Conservation (phyloP, 106 monocot genomes). For the Gastrodia elata region DNA sequence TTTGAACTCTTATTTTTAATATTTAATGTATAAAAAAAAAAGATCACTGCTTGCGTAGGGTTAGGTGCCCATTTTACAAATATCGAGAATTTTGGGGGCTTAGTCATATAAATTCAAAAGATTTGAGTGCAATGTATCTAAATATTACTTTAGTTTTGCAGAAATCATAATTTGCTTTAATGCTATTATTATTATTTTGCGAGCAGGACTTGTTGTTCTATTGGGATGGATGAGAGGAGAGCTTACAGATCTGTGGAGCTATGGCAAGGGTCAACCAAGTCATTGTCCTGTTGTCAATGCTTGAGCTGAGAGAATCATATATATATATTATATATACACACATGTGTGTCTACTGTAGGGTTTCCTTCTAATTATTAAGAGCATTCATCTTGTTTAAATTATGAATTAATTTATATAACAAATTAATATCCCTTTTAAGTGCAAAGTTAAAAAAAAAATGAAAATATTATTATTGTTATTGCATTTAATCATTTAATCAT, state of each 20-base stretch:
- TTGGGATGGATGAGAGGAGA: constrained; percentile 84
- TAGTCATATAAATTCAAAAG: too few relatives aligned
- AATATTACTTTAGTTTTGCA: background rate
- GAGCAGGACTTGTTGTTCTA: constrained; percentile 58
- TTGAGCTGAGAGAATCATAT: constrained; percentile 1
- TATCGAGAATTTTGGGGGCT: too few relatives aligned
- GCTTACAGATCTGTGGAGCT: constrained; percentile 67
- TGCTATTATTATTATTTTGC: background rate
- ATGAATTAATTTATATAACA: background rate
- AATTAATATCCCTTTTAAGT: background rate
- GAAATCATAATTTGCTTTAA: background rate
- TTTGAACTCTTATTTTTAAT: too few relatives aligned
- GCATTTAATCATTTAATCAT: too few relatives aligned
- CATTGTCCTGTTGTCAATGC: background rate
- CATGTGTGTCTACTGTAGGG: background rate
- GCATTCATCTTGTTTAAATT: background rate
- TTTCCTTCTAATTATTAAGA: background rate
- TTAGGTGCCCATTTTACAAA: too few relatives aligned
- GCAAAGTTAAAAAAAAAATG: background rate
- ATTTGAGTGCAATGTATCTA: too few relatives aligned
- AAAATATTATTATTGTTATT: too few relatives aligned
- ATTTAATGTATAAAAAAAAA: too few relatives aligned
- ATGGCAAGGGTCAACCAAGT: constrained; percentile 27
- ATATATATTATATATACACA: too few relatives aligned
- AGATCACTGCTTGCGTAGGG: too few relatives aligned